Conservation (phyloP, 768 basidiomycete species). For the Lentinula raphanica region DNA sequence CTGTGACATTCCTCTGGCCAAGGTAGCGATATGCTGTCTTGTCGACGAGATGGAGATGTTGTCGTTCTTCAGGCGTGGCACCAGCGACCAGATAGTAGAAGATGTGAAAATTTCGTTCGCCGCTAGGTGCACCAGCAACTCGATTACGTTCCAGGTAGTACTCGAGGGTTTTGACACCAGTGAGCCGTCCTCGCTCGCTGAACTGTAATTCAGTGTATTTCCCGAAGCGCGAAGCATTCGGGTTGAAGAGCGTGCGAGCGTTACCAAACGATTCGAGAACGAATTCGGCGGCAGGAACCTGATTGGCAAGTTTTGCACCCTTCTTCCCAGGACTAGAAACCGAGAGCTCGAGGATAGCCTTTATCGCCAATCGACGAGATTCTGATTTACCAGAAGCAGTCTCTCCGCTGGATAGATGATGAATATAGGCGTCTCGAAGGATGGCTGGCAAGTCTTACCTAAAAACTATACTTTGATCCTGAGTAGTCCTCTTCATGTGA, state of each 20-base stretch:
- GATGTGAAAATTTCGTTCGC: slow-evolving; percentile 96
- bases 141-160: slow-evolving; percentile 93
- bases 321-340: slow-evolving; percentile 90
- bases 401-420: slow-evolving; percentile 62
- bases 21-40: slow-evolving; percentile 84
- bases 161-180: slow-evolving; percentile 90
- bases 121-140: slow-evolving; percentile 81
- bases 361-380: slow-evolving; percentile 83
- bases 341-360: slow-evolving; percentile 85
- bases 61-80: slow-evolving; percentile 80
- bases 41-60: slow-evolving; percentile 80
- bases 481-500: slow-evolving; percentile 89
- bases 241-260: slow-evolving; percentile 86
- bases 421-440: background rate
- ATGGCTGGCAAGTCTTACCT: slow-evolving; percentile 45
- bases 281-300: slow-evolving; percentile 91
- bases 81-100: slow-evolving; percentile 97
- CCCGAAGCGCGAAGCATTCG: slow-evolving; percentile 94
- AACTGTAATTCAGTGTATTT: slow-evolving; percentile 99
- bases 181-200: slow-evolving; percentile 82
- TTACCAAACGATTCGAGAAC: slow-evolving; percentile 94
- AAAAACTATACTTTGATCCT: slow-evolving; percentile 88
- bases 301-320: slow-evolving; percentile 78
- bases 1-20: slow-evolving; percentile 54
- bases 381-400: slow-evolving; percentile 94